Conservation (phyloP, 2,329 filamentous ascomycete genomes). For the Colletotrichum eremochloae region DNA sequence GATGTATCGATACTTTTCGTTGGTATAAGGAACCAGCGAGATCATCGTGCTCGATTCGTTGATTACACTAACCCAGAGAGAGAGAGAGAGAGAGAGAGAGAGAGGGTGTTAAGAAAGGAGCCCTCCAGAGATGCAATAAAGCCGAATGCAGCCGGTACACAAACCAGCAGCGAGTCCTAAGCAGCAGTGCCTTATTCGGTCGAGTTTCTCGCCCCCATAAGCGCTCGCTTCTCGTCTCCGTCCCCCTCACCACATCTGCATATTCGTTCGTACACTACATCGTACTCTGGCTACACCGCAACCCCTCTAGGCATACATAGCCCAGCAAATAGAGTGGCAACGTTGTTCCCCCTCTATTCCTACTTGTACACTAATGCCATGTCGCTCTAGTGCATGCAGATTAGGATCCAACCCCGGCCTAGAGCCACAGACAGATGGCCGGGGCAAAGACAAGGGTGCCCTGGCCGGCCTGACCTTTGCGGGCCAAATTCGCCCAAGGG, state of each 20-base stretch:
- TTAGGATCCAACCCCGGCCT: constrained; percentile 32
- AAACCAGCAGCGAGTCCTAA: constrained; percentile 14
- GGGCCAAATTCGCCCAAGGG: constrained; percentile 33
- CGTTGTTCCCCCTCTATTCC: constrained; percentile 17
- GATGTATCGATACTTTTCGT: neutral
- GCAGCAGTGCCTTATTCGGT: constrained; percentile 14
- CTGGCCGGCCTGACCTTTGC: constrained; percentile 28
- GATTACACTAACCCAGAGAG: constrained; percentile 14
- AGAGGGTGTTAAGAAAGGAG: no score
- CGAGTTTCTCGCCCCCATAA: constrained; percentile 26
- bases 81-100: neutral
- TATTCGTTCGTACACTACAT: neutral
- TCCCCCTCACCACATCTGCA: constrained; percentile 12
- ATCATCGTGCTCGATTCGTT: constrained; percentile 29
- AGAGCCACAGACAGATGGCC: constrained; percentile 12
- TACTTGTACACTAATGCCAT: neutral
- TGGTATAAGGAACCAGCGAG: constrained; percentile 5
- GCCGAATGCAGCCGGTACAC: constrained; percentile 21
- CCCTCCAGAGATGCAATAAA: constrained; percentile 20
- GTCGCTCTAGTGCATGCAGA: constrained; percentile 20
- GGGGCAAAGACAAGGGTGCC: constrained; percentile 19
- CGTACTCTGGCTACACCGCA: neutral
- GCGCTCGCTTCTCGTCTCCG: constrained; percentile 29
- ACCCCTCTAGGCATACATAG: constrained; percentile 6
- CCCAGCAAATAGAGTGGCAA: constrained; percentile 33